phyloP scores from a whole-genome alignment of 257 asterid species.

The Plantago elongata region DNA sequence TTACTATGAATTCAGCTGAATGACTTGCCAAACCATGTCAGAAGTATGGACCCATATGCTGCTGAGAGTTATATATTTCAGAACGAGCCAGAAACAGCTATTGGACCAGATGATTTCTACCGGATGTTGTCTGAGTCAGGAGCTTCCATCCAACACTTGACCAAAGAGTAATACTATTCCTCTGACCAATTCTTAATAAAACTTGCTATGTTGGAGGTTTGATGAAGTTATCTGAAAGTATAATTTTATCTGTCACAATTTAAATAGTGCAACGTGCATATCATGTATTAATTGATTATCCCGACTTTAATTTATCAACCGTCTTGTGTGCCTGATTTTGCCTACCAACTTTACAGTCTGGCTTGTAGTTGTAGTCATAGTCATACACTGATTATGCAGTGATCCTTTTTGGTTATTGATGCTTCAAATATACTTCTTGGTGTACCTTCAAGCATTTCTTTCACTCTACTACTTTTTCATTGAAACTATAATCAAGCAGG shows the following conservation, averaged over 20 bases:
- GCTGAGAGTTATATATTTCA: conserved; percentile 55
- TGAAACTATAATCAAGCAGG: conserved; percentile 33
- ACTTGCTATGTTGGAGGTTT: conserved; percentile 5
- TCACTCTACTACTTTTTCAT: conserved; percentile 8
- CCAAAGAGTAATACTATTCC: conserved; percentile 55
- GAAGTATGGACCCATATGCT: conserved; percentile 59
- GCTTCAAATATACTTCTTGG: conserved; percentile 14
- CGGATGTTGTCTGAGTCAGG: conserved; percentile 62
- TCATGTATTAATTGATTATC: background rate
- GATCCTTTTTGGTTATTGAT: conserved; percentile 8
- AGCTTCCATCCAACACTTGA: conserved; percentile 59
- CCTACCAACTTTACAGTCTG: conserved; percentile 3
- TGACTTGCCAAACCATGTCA: conserved; percentile 53
- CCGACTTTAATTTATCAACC: background rate
- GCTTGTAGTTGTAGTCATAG: background rate
- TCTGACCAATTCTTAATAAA: conserved; percentile 13
- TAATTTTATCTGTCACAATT: conserved; percentile 1
- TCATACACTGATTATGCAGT: background rate
- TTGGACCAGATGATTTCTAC: conserved; percentile 57
- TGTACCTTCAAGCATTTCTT: conserved; percentile 7
- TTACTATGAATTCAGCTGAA: conserved; percentile 44
- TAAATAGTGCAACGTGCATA: background rate
- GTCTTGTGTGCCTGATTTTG: background rate
- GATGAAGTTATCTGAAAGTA: conserved; percentile 2
- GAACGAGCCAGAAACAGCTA: conserved; percentile 39